A percentile compares a stretch with the other conserved stretches of the same genome.
Conservation (phyloP, 495 filamentous ascomycete species). For the Pseudomonodictys pantanalensis region DNA sequence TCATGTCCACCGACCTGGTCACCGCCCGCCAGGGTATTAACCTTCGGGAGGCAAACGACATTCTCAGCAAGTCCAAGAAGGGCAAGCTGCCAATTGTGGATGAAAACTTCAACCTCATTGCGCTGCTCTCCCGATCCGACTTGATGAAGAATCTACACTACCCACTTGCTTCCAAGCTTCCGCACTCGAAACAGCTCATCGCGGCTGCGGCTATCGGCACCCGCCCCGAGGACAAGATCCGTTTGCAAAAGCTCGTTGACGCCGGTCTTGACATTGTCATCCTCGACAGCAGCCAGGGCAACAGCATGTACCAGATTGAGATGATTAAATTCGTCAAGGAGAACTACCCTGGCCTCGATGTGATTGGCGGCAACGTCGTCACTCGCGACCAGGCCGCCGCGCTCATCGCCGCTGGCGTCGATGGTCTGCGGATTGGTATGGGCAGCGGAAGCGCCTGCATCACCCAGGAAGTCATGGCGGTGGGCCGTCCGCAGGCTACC, state of each 20-base stretch:
- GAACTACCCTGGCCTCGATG: constrained; percentile 79
- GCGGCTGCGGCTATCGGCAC: constrained; percentile 94
- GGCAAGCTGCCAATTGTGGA: constrained; percentile 98
- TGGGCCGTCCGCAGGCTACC: constrained; percentile 90
- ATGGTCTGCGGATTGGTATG: constrained; percentile 98
- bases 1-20: constrained; percentile 95
- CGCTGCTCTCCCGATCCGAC: constrained; percentile 93
- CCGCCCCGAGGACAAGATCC: constrained; percentile 80
- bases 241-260: constrained; percentile 84
- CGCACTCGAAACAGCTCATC: constrained; percentile 96
- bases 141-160: constrained; percentile 99
- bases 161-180: constrained; percentile 92
- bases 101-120: constrained; percentile 77
- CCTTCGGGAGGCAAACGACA: constrained; percentile 83
- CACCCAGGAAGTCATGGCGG: constrained; percentile 99
- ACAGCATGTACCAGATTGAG: constrained; percentile 92
- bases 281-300: constrained; percentile 93
- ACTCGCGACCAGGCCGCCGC: constrained; percentile 89
- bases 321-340: constrained; percentile 96
- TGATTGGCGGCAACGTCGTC: constrained; percentile 97
- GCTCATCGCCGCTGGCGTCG: constrained; percentile 89
- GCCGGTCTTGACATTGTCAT: constrained; percentile 94
- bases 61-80: constrained; percentile 94
- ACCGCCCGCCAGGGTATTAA: constrained; percentile 84
- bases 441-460: constrained; percentile 97